A percentile compares a stretch with the other conserved stretches of the same genome.
phyloP scores from a whole-genome alignment of 169 alveolate genomes.

The Eimeria necatrix region DNA sequence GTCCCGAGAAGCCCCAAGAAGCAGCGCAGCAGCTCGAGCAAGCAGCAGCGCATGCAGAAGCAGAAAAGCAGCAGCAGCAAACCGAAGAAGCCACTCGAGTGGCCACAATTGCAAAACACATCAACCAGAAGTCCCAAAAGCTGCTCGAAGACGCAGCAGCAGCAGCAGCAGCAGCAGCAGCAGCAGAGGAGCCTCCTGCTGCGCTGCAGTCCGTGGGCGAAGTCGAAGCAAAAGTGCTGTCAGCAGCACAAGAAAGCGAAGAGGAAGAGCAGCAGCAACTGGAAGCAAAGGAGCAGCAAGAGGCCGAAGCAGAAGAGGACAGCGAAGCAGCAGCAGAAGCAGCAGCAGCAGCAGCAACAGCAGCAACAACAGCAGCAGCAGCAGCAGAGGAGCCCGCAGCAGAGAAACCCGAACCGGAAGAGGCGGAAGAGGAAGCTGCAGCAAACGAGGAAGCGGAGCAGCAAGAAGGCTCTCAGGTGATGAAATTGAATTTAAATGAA shows the following conservation, averaged over 20 bases:
- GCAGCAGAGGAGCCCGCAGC: too few relatives aligned
- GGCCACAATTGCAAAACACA: neutral
- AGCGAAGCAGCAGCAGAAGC: neutral
- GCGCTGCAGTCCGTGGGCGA: constrained; percentile 16
- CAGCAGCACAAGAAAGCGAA: constrained; percentile 9
- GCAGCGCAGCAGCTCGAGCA: neutral
- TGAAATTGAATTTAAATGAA: too few relatives aligned
- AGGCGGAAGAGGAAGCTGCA: neutral
- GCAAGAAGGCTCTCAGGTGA: too few relatives aligned
- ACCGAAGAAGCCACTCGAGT: neutral
- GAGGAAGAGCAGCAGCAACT: constrained; percentile 20
- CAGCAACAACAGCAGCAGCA: too few relatives aligned
- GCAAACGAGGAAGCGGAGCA: neutral
- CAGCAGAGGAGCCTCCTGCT: neutral
- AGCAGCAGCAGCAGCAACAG: too few relatives aligned
- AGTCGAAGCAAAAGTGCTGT: constrained; percentile 7
- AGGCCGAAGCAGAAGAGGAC: neutral
- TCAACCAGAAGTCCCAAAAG: neutral
- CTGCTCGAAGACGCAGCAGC: neutral
- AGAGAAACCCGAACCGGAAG: too few relatives aligned
- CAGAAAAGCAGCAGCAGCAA: neutral
- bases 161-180: neutral
- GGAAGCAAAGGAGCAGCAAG: neutral
- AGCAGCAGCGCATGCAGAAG: constrained; percentile 21
- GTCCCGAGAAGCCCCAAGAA: neutral